A percentile compares a stretch with the other conserved stretches of the same genome.
Conservation (phyloP, 805 yeast species). For the Starmera dryadoides region DNA sequence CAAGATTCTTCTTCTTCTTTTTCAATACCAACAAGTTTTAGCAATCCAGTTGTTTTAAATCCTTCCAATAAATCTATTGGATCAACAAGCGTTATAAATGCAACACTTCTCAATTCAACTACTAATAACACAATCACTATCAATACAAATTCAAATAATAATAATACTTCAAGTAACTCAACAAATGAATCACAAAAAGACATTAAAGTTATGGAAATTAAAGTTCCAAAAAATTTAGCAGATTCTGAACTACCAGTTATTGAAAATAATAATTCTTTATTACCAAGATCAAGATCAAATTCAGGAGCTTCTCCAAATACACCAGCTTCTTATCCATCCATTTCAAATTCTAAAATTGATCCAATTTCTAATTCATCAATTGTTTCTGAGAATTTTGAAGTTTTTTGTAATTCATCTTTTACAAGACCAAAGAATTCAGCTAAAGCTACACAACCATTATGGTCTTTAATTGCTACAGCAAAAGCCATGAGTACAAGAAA, state of each 20-base stretch:
- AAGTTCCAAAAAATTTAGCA: slow-evolving; percentile 7
- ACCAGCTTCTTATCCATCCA: slow-evolving; percentile 13
- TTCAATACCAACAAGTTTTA: background rate
- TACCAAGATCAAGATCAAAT: background rate
- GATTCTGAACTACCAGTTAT: background rate
- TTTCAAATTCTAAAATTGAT: slow-evolving; percentile 1
- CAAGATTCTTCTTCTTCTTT: background rate
- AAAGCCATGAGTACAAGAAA: slow-evolving; percentile 40
- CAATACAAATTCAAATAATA: slow-evolving; percentile 4
- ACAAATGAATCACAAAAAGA: background rate
- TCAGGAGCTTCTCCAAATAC: slow-evolving; percentile 1
- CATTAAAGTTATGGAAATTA: slow-evolving; percentile 10
- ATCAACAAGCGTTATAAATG: too few relatives aligned
- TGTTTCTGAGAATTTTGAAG: slow-evolving; percentile 19
- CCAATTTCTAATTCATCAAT: slow-evolving; percentile 14
- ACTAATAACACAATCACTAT: background rate
- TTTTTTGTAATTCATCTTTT: slow-evolving; percentile 13
- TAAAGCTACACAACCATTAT: slow-evolving; percentile 36
- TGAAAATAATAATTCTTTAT: background rate
- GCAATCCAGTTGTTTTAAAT: background rate
- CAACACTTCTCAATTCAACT: slow-evolving; percentile 5
- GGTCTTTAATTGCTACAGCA: slow-evolving; percentile 46
- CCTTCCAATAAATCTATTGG: too few relatives aligned
- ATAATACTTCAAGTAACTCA: slow-evolving; percentile 2
- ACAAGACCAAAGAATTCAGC: slow-evolving; percentile 11